These are phyloP conservation scores for Fremontodendron californicum DNA, from an alignment of 345 rosid genomes.

Conservation along the genomic window DNA sequence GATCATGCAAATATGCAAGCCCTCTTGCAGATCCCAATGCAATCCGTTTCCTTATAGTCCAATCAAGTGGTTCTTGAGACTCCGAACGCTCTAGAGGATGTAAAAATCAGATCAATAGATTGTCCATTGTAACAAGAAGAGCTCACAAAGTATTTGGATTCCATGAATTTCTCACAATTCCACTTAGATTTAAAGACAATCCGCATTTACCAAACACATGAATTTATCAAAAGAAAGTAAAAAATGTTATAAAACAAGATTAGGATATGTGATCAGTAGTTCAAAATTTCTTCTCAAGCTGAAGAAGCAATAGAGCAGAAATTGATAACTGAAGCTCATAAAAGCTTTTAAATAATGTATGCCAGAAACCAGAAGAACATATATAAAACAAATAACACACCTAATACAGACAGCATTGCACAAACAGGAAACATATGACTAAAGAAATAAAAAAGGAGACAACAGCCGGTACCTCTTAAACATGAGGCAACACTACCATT, in stretches of 20 bases:
- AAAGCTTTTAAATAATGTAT: neutral
- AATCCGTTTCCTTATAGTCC: slow-evolving; percentile 69
- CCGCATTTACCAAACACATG: neutral
- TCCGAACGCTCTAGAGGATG: slow-evolving; percentile 50
- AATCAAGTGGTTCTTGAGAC: slow-evolving; percentile 52
- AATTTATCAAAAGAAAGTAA: neutral
- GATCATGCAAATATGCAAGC: slow-evolving; percentile 88
- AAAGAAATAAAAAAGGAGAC: neutral
- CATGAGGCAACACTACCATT: slow-evolving; percentile 99
- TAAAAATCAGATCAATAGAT: neutral
- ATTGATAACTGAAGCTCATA: neutral
- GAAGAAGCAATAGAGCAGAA: neutral
- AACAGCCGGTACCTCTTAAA: slow-evolving; percentile 60
- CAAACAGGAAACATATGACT: neutral
- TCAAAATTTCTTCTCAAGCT: neutral
- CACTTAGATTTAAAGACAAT: neutral
- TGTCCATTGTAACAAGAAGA: neutral
- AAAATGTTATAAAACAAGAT: neutral
- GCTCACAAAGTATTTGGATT: neutral
- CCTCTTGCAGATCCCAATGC: slow-evolving; percentile 91
- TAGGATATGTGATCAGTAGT: neutral
- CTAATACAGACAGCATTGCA: neutral
- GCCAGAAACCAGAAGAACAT: neutral
- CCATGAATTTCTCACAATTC: neutral
- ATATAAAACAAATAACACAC: neutral